Base-by-base conservation (phyloP, 2,329 filamentous ascomycete genomes). In the Penicillium sp. region DNA sequence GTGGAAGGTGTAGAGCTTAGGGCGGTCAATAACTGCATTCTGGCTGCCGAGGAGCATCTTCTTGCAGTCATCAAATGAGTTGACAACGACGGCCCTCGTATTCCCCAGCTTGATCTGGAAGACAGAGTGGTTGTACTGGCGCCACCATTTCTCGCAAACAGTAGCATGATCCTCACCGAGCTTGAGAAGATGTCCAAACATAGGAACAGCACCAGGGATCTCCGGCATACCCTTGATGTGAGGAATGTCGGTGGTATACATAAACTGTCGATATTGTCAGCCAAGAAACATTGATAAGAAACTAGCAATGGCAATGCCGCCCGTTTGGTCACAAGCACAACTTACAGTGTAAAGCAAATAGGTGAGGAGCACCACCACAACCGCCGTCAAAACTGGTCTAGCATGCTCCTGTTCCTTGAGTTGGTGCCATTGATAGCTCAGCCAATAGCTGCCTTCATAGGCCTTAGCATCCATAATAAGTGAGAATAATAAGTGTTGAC, bases 1-100 rank as follows among this genome's bases (percentile, higher is more conserved):
- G 64, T 88, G 85, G 61, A 88, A 88, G 0, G 85, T 88, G 66
- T 88, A 84, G 15, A 87, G 77, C 29, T 74, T 85, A 0, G 85
- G 86, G 1, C 85, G 78, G 5, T 84, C 86, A 59, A 88, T 87
- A 52, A 88, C 70, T 0, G 84, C 79, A 1, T 83, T 84, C 59
- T 88, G 84, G 58, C 88, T 80, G 1, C 79, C 82, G 59, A 88
- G 81, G 74, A 85, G 86, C 48, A 88, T 75, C 54, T 61, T 75
- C 46, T 77, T 78, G 22, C 86, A 84, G 0, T 82, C 77, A 10
- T 86, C 81, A 58, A 86, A 88, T 0, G 79, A 82, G 58, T 88
- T 89, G 44, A 84, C 84, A 56, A 87, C 85, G 21, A 89, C 75
- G 39, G 87, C 80, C 46, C 83, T 75, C 1, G 61, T 65, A 42